These are phyloP conservation scores for Aphanocladium album DNA, from an alignment of 2,329 filamentous ascomycete genomes.

Conservation along the genomic window DNA sequence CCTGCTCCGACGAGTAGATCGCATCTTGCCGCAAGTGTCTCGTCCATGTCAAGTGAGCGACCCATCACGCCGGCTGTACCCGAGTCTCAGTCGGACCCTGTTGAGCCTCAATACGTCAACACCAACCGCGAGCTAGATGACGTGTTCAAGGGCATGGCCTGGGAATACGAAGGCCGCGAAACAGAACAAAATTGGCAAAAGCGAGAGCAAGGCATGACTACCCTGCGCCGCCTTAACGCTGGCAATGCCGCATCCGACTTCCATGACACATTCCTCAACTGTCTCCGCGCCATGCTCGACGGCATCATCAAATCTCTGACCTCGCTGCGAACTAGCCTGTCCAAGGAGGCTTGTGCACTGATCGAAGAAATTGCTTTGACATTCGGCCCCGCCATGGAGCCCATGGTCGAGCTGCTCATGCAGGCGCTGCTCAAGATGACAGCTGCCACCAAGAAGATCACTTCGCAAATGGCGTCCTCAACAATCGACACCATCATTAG, in stretches of 20 bases:
- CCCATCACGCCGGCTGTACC: conserved; percentile 54
- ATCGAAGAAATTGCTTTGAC: conserved; percentile 78
- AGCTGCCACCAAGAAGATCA: conserved; percentile 87
- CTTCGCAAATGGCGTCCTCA: conserved; percentile 73
- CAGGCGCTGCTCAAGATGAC: conserved; percentile 87
- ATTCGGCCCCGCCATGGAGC: conserved; percentile 74
- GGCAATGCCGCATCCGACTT: conserved; percentile 82
- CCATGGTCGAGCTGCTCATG: conserved; percentile 84
- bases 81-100: conserved; percentile 60
- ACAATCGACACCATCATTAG: conserved; percentile 78
- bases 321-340: conserved; percentile 84
- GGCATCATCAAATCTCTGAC: conserved; percentile 81
- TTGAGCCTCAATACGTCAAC: conserved; percentile 80
- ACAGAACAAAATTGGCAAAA: conserved; percentile 87
- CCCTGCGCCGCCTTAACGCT: conserved; percentile 70
- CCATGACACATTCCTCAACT: conserved; percentile 61
- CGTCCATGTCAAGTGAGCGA: conserved; percentile 44
- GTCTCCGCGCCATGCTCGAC: conserved; percentile 71
- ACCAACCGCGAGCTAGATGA: conserved; percentile 86
- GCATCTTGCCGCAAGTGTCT: conserved; percentile 38
- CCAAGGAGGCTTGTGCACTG: conserved; percentile 76
- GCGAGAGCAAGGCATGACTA: conserved; percentile 74
- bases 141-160: conserved; percentile 73
- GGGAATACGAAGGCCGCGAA: conserved; percentile 80
- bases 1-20: conserved; percentile 37